Percentiles rank a stretch among this genome's conserved stretches.
These are phyloP conservation scores for Lasiodiplodia theobromae DNA, from an alignment of 2,329 filamentous ascomycete species.

Conservation along the genomic window DNA sequence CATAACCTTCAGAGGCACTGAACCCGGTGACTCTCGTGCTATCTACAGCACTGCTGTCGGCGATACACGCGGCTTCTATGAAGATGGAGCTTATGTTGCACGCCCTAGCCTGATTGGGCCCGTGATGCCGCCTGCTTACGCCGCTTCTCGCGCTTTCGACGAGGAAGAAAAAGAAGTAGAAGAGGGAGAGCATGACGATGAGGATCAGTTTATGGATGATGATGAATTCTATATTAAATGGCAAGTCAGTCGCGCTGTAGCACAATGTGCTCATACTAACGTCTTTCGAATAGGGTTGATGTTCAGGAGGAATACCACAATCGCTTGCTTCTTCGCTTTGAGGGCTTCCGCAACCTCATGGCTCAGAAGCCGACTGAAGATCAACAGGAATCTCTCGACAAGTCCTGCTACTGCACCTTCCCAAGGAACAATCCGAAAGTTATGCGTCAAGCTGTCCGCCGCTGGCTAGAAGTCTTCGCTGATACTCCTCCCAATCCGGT, in stretches of 20 bases:
- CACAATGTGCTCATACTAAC: not conserved
- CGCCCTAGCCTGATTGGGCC: constrained; percentile 53
- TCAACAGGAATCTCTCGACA: constrained; percentile 23
- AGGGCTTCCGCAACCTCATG: constrained; percentile 6
- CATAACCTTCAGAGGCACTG: constrained; percentile 58
- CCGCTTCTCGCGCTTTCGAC: not conserved
- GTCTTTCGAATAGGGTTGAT: not conserved
- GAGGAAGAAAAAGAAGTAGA: not conserved
- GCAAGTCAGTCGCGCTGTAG: not conserved
- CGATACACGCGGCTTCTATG: constrained; percentile 70
- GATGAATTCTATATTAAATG: not conserved
- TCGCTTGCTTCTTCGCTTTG: constrained; percentile 50
- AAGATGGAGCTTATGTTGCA: constrained; percentile 81
- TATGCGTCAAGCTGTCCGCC: constrained; percentile 40
- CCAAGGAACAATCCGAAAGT: constrained; percentile 38
- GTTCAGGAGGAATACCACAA: constrained; percentile 59
- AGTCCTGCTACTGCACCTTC: constrained; percentile 6
- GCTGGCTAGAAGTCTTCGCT: constrained; percentile 34
- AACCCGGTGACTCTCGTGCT: constrained; percentile 33
- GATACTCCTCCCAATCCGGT: constrained; percentile 53
- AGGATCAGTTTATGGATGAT: not conserved
- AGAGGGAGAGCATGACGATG: not conserved
- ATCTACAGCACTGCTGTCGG: constrained; percentile 59
- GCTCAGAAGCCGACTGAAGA: not conserved
- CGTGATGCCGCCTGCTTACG: constrained; percentile 7